Conservation (phyloP, 192 early-diverging fungal genomes). For the Allomyces arbusculus region DNA sequence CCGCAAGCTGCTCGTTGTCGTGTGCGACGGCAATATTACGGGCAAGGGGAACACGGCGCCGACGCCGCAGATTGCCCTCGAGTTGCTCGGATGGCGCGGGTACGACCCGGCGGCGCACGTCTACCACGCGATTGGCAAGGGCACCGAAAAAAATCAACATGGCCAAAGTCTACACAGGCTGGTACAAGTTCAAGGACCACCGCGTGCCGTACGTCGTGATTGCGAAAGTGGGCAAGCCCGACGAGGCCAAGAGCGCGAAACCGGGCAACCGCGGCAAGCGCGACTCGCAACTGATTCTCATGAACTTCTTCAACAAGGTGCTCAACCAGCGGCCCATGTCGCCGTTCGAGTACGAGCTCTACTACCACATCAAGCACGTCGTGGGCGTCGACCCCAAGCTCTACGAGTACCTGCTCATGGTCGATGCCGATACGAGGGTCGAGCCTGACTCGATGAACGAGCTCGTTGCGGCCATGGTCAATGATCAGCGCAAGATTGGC, state of each 20-base stretch:
- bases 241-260: slow-evolving; percentile 4
- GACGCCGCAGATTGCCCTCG: slow-evolving; percentile 9
- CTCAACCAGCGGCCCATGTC: slow-evolving; percentile 4
- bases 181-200: slow-evolving; percentile 4
- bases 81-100: slow-evolving; percentile 1
- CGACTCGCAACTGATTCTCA: slow-evolving; percentile 11
- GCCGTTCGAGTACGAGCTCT: slow-evolving; percentile 6
- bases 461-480: slow-evolving; percentile 5
- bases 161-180: slow-evolving; percentile 7
- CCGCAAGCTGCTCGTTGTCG: slow-evolving; percentile 2
- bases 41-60: slow-evolving; percentile 3
- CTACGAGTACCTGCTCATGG: slow-evolving; percentile 2
- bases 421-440: slow-evolving; percentile 7
- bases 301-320: slow-evolving; percentile 7
- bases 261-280: slow-evolving; percentile 12
- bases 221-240: slow-evolving; percentile 1
- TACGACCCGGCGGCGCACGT: slow-evolving; percentile 1
- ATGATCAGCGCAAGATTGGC: slow-evolving; percentile 4
- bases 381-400: slow-evolving; percentile 1
- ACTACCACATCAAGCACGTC: slow-evolving; percentile 2
- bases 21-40: slow-evolving; percentile 2
- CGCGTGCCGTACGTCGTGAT: slow-evolving; percentile 1
- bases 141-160: slow-evolving; percentile 1
- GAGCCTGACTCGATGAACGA: slow-evolving; percentile 4
- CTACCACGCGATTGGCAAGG: slow-evolving; percentile 4